phyloP scores from a whole-genome alignment of 2,329 filamentous ascomycete species.

The Trichoderma sp. region DNA sequence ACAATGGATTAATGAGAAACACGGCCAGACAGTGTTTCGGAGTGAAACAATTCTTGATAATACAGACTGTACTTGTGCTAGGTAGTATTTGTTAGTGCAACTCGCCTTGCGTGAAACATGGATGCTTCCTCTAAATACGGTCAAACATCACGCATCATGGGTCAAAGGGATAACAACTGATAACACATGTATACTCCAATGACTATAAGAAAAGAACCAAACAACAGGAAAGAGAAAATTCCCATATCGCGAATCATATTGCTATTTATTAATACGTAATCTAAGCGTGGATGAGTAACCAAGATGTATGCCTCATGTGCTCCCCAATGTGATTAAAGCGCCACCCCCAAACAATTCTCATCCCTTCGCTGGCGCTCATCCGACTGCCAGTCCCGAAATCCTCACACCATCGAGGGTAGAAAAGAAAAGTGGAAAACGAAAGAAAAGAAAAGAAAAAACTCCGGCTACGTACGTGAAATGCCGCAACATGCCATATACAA shows the following conservation, averaged over 20 bases:
- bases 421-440: neutral
- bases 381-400: conserved; percentile 4
- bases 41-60: neutral
- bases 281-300: conserved; percentile 17
- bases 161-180: neutral
- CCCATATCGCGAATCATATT: conserved; percentile 9
- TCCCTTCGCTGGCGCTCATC: conserved; percentile 12
- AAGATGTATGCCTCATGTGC: conserved; percentile 18
- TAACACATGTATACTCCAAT: neutral
- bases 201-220: neutral
- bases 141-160: neutral
- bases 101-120: neutral
- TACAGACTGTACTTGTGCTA: neutral
- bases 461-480: conserved; percentile 21
- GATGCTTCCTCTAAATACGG: neutral
- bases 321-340: conserved; percentile 1
- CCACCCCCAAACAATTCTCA: conserved; percentile 10
- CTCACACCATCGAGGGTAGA: neutral
- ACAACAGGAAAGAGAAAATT: neutral
- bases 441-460: conserved; percentile 9
- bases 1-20: neutral
- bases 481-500: conserved; percentile 25
- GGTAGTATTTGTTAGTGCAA: neutral
- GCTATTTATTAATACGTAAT: conserved; percentile 15
- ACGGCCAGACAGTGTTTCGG: neutral